Evolutionary conservation across 257 asterid species (phyloP).

Genomic region (Perilla frutescens): DNA sequence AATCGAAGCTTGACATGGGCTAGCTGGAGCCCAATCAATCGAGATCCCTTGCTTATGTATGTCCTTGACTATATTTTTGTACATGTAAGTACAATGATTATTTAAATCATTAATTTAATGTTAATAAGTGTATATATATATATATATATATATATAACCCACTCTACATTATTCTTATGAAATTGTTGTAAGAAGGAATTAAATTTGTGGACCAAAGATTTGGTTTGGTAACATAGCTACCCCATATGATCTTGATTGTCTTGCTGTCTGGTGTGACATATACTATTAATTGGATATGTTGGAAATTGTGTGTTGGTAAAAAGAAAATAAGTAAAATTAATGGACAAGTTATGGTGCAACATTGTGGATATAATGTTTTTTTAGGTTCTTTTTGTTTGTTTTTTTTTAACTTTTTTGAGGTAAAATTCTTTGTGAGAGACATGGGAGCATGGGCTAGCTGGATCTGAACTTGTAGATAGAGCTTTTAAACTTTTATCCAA

Average conservation of each 20-base stretch:
- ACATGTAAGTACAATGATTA: conserved; percentile 32
- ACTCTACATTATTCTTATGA: background rate
- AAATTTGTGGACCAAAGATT: conserved; percentile 13
- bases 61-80: background rate
- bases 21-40: background rate
- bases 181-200: background rate
- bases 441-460: conserved; percentile 46
- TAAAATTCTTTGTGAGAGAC: conserved; percentile 35
- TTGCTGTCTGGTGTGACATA: conserved; percentile 27
- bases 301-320: conserved; percentile 26
- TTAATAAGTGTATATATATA: background rate
- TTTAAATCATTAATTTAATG: conserved; percentile 13
- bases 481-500: conserved; percentile 2
- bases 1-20: too few relatives aligned
- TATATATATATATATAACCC: too few relatives aligned
- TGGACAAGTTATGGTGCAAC: conserved; percentile 37
- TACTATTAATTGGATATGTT: background rate
- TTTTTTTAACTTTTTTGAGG: background rate
- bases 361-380: conserved; percentile 29
- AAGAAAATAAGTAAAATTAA: conserved; percentile 2
- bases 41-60: background rate
- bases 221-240: conserved; percentile 27
- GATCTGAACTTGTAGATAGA: conserved; percentile 30
- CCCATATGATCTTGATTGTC: conserved; percentile 27
- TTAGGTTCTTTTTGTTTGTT: background rate